These are phyloP conservation scores for Botrytis medusae DNA, from an alignment of 2,329 filamentous ascomycete species.

Conservation along the genomic window DNA sequence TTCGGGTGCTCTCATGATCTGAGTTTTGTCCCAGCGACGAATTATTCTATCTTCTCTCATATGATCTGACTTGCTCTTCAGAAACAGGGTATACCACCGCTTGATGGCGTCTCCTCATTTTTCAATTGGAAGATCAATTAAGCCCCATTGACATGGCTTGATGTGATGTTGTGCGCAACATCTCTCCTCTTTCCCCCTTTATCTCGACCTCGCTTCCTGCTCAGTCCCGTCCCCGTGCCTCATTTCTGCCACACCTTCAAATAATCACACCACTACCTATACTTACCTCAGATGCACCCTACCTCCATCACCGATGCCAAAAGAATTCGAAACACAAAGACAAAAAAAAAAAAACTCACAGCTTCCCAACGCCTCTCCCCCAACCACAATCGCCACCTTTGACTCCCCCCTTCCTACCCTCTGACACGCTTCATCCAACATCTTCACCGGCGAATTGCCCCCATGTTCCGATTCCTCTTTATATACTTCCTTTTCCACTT, in stretches of 20 bases:
- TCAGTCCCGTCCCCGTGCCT: neutral
- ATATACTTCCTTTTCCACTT: neutral
- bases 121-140: neutral
- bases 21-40: neutral
- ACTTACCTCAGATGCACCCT: neutral
- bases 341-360: neutral
- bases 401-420: conserved; percentile 54
- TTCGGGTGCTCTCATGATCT: neutral
- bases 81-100: accelerated
- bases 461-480: conserved; percentile 13
- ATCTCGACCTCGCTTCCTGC: neutral
- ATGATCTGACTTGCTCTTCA: neutral
- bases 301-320: neutral
- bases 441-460: conserved; percentile 55
- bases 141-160: neutral
- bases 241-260: neutral
- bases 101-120: neutral
- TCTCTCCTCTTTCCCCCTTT: neutral
- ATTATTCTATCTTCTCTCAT: neutral
- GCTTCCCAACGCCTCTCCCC: conserved; percentile 61
- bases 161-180: neutral
- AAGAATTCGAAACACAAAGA: neutral
- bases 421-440: conserved; percentile 63
- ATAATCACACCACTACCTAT: neutral
- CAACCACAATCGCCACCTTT: conserved; percentile 59